Evolutionary conservation across 75 land plant species (phyloP), one percentile per base, ranked within the genome.

Genomic region (Azolla pinnata): DNA sequence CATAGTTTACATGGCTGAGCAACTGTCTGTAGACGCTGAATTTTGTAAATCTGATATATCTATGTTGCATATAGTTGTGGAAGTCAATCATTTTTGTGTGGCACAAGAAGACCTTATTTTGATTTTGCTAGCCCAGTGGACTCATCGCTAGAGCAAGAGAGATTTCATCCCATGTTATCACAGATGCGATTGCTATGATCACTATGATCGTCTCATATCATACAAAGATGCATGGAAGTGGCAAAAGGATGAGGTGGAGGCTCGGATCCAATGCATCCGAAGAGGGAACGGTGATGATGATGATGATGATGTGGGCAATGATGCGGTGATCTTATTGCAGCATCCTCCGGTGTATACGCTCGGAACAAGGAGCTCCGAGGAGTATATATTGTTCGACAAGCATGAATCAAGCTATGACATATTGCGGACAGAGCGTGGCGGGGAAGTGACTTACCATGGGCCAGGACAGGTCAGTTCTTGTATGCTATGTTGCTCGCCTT

Each of bases 361-460:
- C 80, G 97, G 97, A 7, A 78, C 97, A 50, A 71, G 82, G 31
- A 87, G 97, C 68, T 68, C 79, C 0, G 81, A 87, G 44, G 63
- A 88, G 46, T 75, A 53, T 54, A 25, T 88, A 56, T 74, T 75
- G 42, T 88, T 93, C 68, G 81, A 80, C 44, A 42, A 66, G 18
- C 52, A 72, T 18, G 44, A 85, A 66, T 63, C 89, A 59, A 83
- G 87, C 29, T 80, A 47, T 66, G 88, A 87, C 47, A 23, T 87
- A 59, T 73, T 75, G 64, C 59, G 79, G 33, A 87, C 93, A 1
- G 97, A 91, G 34, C 87, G 97, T 23, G 97, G 97, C 24, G 97
- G 97, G 1, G 93, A 91, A 61, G 90, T 88, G 19, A 92, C 97
- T 2, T 92, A 81, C 70, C 97, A 92, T 85, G 97, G 97, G 0